Evolutionary conservation across 2,329 filamentous ascomycete species (phyloP).

Genomic region (Xylaria sp.): DNA sequence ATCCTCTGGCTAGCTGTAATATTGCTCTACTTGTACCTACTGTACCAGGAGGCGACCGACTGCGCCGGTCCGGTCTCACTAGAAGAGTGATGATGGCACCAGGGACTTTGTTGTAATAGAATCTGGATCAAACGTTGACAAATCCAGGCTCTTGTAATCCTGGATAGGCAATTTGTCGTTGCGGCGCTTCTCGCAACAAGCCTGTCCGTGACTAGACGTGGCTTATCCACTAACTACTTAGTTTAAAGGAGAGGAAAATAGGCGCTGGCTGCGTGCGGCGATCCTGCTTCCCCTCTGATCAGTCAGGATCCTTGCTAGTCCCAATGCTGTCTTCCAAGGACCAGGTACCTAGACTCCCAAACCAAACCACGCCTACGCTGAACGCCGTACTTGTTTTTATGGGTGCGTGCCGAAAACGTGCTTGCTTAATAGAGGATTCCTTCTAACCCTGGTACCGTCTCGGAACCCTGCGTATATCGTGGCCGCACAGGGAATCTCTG

Average conservation of each 20-base stretch:
- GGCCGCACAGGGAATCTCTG: constrained; percentile 20
- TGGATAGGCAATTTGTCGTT: constrained; percentile 18
- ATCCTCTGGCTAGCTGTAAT: neutral
- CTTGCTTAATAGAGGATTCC: constrained; percentile 25
- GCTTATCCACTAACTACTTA: constrained; percentile 17
- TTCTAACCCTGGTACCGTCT: constrained; percentile 18
- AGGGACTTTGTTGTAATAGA: constrained; percentile 8
- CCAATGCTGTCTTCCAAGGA: neutral
- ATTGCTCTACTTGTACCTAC: neutral
- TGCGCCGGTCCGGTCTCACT: constrained; percentile 15
- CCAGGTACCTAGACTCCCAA: neutral
- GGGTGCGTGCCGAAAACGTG: constrained; percentile 24
- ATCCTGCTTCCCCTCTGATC: constrained; percentile 14
- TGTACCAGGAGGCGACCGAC: neutral
- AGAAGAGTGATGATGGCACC: neutral
- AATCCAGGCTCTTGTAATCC: constrained; percentile 19
- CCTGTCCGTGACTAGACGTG: constrained; percentile 19
- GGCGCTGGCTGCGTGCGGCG: constrained; percentile 15
- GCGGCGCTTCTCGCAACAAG: neutral
- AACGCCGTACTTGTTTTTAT: neutral
- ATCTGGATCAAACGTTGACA: constrained; percentile 22
- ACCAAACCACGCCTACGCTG: neutral
- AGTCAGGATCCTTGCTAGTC: constrained; percentile 18
- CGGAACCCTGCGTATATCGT: constrained; percentile 26
- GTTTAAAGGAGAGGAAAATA: neutral